phyloP scores from a whole-genome alignment of 352 stramenopile genomes.

The Globisporangium recalcitrans region DNA sequence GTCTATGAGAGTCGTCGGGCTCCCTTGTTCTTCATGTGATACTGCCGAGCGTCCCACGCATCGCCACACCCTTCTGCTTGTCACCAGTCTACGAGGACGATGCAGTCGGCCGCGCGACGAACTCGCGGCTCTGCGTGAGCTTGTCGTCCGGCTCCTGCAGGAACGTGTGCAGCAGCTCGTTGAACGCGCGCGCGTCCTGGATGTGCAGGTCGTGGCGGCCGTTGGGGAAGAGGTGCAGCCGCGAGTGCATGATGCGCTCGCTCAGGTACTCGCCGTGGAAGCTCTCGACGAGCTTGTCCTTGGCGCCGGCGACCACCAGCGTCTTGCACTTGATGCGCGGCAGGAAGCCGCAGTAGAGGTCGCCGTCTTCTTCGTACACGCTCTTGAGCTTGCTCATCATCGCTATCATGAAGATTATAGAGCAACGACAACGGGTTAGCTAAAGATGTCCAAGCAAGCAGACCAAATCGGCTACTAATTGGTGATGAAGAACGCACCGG shows the following conservation, averaged over 20 bases:
- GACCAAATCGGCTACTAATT: background rate
- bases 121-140: conserved; percentile 78
- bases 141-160: conserved; percentile 75
- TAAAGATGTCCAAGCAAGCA: background rate
- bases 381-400: conserved; percentile 47
- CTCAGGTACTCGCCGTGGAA: conserved; percentile 82
- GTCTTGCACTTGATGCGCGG: conserved; percentile 82
- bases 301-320: conserved; percentile 57
- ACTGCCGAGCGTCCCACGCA: too few relatives aligned
- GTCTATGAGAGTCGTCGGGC: conserved; percentile 9
- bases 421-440: background rate
- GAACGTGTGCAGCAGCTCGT: conserved; percentile 56
- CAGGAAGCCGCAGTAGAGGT: conserved; percentile 66
- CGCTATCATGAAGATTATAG: conserved; percentile 15
- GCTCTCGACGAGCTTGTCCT: conserved; percentile 55
- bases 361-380: conserved; percentile 53
- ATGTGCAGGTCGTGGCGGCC: conserved; percentile 60
- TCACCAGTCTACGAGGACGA: background rate
- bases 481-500: conserved; percentile 10
- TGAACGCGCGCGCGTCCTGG: conserved; percentile 43
- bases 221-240: conserved; percentile 46
- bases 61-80: too few relatives aligned
- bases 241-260: conserved; percentile 83
- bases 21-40: too few relatives aligned
- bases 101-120: conserved; percentile 43